These are phyloP conservation scores for Globisporangium parvum DNA, from an alignment of 352 stramenopile species.

Conservation along the genomic window DNA sequence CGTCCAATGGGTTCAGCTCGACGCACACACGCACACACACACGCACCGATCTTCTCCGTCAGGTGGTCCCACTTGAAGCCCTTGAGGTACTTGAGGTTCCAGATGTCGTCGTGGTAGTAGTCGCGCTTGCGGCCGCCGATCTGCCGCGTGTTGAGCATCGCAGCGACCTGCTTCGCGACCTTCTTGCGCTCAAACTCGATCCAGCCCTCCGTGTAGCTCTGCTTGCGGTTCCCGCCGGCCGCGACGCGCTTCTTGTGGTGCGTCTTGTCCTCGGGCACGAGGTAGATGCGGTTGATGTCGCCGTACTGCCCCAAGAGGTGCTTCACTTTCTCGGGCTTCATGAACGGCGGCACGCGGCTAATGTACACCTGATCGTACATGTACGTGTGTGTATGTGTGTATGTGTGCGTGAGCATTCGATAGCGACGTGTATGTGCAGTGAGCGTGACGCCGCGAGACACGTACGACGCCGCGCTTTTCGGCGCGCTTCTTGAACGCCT, in stretches of 20 bases:
- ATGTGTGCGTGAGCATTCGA: neutral
- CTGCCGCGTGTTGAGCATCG: constrained; percentile 91
- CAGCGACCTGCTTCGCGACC: constrained; percentile 91
- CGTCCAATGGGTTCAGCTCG: no score
- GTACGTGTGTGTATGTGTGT: neutral
- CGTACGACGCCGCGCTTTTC: constrained; percentile 43
- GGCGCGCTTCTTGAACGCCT: constrained; percentile 45
- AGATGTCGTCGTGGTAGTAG: constrained; percentile 98
- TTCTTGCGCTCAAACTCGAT: constrained; percentile 98
- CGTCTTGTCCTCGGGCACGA: constrained; percentile 94
- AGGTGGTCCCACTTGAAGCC: constrained; percentile 99
- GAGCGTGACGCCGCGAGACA: no score
- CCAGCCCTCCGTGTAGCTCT: constrained; percentile 96
- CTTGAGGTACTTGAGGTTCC: constrained; percentile 99
- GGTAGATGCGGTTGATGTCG: constrained; percentile 93
- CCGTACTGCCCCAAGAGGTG: constrained; percentile 90
- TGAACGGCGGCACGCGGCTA: constrained; percentile 93
- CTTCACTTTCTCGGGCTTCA: constrained; percentile 96
- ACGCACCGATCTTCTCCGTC: constrained; percentile 96
- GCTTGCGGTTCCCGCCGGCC: constrained; percentile 85
- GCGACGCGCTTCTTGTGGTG: constrained; percentile 88
- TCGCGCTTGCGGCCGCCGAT: constrained; percentile 92
- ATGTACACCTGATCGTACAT: constrained; percentile 82
- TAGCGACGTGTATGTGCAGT: no score
- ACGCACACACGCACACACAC: constrained; percentile 12